Base-by-base conservation (phyloP, 2,329 filamentous ascomycete species). In the Fusarium brevicatenulatum region DNA sequence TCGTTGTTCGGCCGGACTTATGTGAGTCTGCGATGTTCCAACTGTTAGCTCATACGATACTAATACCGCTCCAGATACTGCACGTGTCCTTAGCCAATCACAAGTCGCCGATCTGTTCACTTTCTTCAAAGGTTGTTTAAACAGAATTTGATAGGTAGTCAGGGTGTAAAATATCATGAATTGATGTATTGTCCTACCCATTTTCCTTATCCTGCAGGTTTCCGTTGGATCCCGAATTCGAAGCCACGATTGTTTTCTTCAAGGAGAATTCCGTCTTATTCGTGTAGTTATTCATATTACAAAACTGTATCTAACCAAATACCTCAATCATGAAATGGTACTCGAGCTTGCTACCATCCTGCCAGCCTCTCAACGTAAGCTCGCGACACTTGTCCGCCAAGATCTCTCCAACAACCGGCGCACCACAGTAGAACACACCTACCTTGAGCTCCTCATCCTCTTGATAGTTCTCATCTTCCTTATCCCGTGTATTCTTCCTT, bases 321-420 rank as follows among this genome's bases (percentile, higher is more conserved):
- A 89, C 86, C 72, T 89, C 88, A 62, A 88, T 87, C 83, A 88
- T 86, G 59, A 90, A 90, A 59, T 87, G 82, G 77, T 90, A 90
- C 75, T 88, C 82, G 37, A 90, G 82, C 74, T 84, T 85, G 54
- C 83, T 85, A 21, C 84, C 86, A 70, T 89, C 87, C n/a, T 84
- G 80, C 36, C 86, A 81, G 1, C 85, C 87, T 68, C 86, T 83
- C 3, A 85, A 81, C 15, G 86, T 89, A 73, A 90, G 76, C 67
- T 83, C 80, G 9, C 83, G 79, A 65, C 88, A 90, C 70, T 85
- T 83, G 79, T 90, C 88, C 15, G 87, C 86, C 70, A 90, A 71
- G 44, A 88, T 85, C 75, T 87, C 84, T 1, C 88, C 87, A n/a
- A 90, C 85, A 4, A 87, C 82, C 0, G 88, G 86, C 0, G 86